These are phyloP conservation scores for Zangia roseola DNA, from an alignment of 768 basidiomycete genomes.

Conservation along the genomic window DNA sequence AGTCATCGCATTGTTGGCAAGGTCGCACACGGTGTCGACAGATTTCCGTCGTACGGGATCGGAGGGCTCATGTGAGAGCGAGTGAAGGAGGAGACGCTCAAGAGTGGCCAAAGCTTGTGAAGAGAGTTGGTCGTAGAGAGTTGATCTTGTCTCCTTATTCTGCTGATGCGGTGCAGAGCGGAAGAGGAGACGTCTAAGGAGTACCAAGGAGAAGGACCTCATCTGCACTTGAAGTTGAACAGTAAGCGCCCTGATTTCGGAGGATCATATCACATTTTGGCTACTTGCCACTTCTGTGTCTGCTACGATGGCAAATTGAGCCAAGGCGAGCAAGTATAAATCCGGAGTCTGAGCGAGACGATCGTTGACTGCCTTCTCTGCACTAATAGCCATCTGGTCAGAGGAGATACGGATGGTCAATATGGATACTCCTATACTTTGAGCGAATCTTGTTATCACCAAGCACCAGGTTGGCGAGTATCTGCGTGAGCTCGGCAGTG, in stretches of 20 bases:
- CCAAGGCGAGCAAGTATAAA: conserved; percentile 73
- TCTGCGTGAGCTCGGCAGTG: conserved; percentile 74
- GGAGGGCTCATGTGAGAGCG: conserved; percentile 60
- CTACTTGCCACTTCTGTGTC: conserved; percentile 75
- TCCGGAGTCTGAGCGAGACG: conserved; percentile 75
- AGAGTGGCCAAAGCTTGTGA: conserved; percentile 62
- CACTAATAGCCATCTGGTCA: conserved; percentile 40
- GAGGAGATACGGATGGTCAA: neutral
- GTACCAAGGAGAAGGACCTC: conserved; percentile 82
- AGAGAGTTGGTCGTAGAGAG: conserved; percentile 77
- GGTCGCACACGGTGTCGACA: conserved; percentile 73
- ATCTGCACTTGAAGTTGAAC: conserved; percentile 46
- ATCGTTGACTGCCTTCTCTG: conserved; percentile 81
- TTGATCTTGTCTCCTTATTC: conserved; percentile 41
- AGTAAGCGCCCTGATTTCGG: conserved; percentile 5
- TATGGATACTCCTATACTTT: conserved; percentile 40
- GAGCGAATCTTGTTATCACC: conserved; percentile 82
- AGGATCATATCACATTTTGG: conserved; percentile 1
- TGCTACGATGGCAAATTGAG: conserved; percentile 74
- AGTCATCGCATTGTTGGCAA: conserved; percentile 72
- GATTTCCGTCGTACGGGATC: conserved; percentile 63
- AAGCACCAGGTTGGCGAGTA: conserved; percentile 79
- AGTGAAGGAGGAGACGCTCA: conserved; percentile 70
- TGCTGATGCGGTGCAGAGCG: conserved; percentile 46
- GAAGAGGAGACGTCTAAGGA: conserved; percentile 77